Base-by-base conservation (phyloP, 192 early-diverging fungal species). In the Entomortierella chlamydospora region DNA sequence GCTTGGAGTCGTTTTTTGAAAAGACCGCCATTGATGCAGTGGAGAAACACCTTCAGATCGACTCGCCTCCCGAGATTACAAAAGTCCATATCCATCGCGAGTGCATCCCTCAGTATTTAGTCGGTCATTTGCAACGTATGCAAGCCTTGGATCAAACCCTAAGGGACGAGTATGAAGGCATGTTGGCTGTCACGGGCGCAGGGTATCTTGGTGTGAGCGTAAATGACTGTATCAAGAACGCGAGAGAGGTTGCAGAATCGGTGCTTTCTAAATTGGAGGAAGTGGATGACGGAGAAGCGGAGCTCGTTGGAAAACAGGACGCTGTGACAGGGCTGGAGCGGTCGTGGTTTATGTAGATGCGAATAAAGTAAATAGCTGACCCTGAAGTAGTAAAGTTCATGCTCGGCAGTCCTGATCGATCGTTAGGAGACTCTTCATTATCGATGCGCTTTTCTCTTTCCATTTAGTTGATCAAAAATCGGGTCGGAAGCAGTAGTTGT, bases 31-130 rank as follows among this genome's bases (percentile, higher is more conserved):
- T 81, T n/a, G 81, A 91, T 29, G 84, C 86, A 0, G 70, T 96
- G 18, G 68, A 84, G 49, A 68, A 68, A 12, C 88, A 91, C 37
- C 85, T 96, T 11, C 87, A 90, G 15, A 88, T 94, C 7, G 69
- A 74, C 7, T 63, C 61, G 0, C 31, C 61, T 3, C 90, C 91
- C 6, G 70, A 83, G 4, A 84, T 87, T 42, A 71, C 72, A 13
- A 77, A 83, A 31, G 90, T 87, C 1, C 81, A 86, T 34, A 58
- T 98, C 43, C 88, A 93, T 22, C 52, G 64, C 8, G 71, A 91
- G 18, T 99, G 97, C 68, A 96, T 99, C 61, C 95, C 97, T 2
- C 93, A 97, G 55, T 97, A 97, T 64, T 72, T 84, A 1, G 93
- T 97, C 1, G 96, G 95, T 0, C 96, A 99, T 63, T 58, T 88